A percentile compares a stretch with the other conserved stretches of the same genome.
These are phyloP conservation scores for Mycena pura DNA, from an alignment of 768 basidiomycete genomes.

Conservation along the genomic window DNA sequence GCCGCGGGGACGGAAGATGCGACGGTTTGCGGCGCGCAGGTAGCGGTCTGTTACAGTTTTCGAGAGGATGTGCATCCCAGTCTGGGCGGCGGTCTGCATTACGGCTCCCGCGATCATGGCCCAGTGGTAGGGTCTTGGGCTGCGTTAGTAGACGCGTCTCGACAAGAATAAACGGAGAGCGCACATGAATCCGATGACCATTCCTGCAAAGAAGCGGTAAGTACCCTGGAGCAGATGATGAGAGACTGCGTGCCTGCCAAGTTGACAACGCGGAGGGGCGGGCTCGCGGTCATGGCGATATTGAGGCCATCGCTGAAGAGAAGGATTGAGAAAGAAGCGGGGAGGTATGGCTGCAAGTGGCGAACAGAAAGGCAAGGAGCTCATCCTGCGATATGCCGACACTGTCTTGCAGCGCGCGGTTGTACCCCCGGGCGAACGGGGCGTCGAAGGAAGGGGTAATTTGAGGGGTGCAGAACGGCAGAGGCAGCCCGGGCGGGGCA, in stretches of 20 bases:
- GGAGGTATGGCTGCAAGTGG: too few species aligned
- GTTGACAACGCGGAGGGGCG: conserved; percentile 32
- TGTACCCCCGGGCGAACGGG: conserved; percentile 32
- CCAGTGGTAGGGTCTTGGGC: conserved; percentile 36
- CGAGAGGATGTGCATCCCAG: conserved; percentile 30
- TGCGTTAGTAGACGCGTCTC: neutral
- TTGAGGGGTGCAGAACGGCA: conserved; percentile 33
- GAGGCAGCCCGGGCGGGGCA: too few species aligned
- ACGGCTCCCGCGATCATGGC: conserved; percentile 27
- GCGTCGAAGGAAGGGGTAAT: conserved; percentile 26
- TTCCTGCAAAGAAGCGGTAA: too few species aligned
- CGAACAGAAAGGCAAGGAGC: too few species aligned
- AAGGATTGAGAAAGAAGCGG: too few species aligned
- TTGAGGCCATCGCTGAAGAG: conserved; percentile 35
- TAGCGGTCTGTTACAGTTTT: conserved; percentile 35
- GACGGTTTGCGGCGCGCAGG: conserved; percentile 31
- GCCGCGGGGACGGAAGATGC: conserved; percentile 32
- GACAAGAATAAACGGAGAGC: neutral
- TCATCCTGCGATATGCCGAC: conserved; percentile 27
- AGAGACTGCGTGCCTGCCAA: too few species aligned
- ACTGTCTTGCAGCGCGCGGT: conserved; percentile 17
- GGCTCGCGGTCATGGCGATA: conserved; percentile 34
- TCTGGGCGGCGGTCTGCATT: conserved; percentile 25
- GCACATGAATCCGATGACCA: conserved; percentile 32
- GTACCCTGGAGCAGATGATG: too few species aligned